These are phyloP conservation scores for Rhodotorula taiwanensis DNA, from an alignment of 768 basidiomycete species.

Conservation along the genomic window DNA sequence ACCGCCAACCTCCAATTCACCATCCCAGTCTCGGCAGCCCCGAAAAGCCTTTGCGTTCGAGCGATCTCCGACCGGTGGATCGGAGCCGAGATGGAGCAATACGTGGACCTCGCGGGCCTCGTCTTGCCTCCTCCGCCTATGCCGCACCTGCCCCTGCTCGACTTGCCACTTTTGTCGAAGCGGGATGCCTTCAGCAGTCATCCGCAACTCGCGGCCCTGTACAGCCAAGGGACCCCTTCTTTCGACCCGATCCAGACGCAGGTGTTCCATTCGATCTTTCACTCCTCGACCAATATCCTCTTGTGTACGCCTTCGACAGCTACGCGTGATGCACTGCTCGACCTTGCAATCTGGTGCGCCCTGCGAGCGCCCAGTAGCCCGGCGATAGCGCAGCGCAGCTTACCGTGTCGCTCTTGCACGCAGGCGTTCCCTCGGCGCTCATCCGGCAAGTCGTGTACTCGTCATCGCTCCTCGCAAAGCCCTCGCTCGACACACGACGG, in stretches of 20 bases:
- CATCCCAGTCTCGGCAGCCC: slow-evolving; percentile 62
- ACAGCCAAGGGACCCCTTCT: slow-evolving; percentile 51
- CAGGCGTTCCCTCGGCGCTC: slow-evolving; percentile 25
- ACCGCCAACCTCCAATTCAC: slow-evolving; percentile 65
- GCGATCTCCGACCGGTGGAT: slow-evolving; percentile 88
- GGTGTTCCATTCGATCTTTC: slow-evolving; percentile 69
- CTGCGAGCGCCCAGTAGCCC: no score
- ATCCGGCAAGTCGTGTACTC: slow-evolving; percentile 40
- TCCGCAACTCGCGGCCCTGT: slow-evolving; percentile 49
- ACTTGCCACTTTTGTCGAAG: slow-evolving; percentile 56
- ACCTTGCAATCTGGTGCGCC: slow-evolving; percentile 62
- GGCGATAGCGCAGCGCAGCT: no score
- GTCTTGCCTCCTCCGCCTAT: slow-evolving; percentile 58
- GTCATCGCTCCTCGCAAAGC: slow-evolving; percentile 43
- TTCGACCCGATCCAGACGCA: slow-evolving; percentile 88
- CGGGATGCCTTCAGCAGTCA: slow-evolving; percentile 70
- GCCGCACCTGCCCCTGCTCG: slow-evolving; percentile 44
- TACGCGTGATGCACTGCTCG: slow-evolving; percentile 71
- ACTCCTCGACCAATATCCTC: slow-evolving; percentile 61
- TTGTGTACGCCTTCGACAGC: slow-evolving; percentile 71
- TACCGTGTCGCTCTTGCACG: no score
- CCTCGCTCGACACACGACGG: slow-evolving; percentile 41
- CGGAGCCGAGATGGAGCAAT: slow-evolving; percentile 71
- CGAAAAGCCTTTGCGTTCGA: slow-evolving; percentile 64
- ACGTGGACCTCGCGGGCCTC: slow-evolving; percentile 59